A percentile compares a stretch with the other conserved stretches of the same genome.
Conservation (phyloP, 345 rosid species). For the Boechera divaricarpa region DNA sequence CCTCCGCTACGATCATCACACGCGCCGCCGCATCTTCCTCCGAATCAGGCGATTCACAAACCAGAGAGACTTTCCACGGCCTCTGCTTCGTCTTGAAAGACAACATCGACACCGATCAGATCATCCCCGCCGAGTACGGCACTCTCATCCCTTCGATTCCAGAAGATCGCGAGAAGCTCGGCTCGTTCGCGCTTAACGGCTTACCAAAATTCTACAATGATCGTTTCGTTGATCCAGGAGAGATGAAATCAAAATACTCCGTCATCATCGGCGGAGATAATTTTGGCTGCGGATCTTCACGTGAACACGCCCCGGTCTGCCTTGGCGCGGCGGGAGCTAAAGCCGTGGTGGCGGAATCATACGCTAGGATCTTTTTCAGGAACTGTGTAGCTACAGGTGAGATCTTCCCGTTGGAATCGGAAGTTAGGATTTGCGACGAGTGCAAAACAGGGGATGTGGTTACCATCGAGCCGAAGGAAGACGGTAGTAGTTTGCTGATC, state of each 20-base stretch:
- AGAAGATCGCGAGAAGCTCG: slow-evolving; percentile 76
- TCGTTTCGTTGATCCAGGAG: slow-evolving; percentile 59
- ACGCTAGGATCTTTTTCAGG: slow-evolving; percentile 84
- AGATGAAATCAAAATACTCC: slow-evolving; percentile 62
- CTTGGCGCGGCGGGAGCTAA: slow-evolving; percentile 79
- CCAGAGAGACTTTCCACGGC: slow-evolving; percentile 60
- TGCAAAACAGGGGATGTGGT: slow-evolving; percentile 76
- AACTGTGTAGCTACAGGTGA: slow-evolving; percentile 87
- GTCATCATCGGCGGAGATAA: slow-evolving; percentile 73
- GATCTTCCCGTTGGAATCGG: slow-evolving; percentile 71
- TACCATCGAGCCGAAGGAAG: slow-evolving; percentile 61
- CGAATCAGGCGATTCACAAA: neutral
- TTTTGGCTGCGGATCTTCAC: slow-evolving; percentile 88
- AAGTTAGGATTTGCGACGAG: slow-evolving; percentile 72
- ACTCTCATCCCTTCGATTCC: slow-evolving; percentile 79
- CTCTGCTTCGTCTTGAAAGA: slow-evolving; percentile 81
- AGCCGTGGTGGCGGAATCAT: slow-evolving; percentile 79
- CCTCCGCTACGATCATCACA: slow-evolving; percentile 23
- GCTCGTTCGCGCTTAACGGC: slow-evolving; percentile 77
- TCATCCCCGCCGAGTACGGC: slow-evolving; percentile 82
- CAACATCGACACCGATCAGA: slow-evolving; percentile 91
- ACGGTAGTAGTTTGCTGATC: slow-evolving; percentile 56
- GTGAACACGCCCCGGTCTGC: slow-evolving; percentile 92
- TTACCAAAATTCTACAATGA: slow-evolving; percentile 61
- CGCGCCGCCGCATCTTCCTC: slow-evolving; percentile 34